Evolutionary conservation across 768 basidiomycete genomes (phyloP), one percentile per base, ranked within the genome.

Genomic region (Tricholoma matsutake): DNA sequence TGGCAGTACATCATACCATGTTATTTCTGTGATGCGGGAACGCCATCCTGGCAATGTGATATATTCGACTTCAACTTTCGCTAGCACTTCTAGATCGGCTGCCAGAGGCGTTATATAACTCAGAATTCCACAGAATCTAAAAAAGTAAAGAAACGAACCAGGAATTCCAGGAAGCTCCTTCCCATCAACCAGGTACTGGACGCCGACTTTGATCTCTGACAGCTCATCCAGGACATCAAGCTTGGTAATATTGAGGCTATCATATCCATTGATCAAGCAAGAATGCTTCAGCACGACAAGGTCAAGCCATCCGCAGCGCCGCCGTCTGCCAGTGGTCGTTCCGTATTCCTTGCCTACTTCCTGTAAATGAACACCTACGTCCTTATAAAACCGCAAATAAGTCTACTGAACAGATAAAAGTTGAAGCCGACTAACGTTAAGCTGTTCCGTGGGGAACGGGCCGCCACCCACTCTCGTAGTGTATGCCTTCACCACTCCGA

Each of bases 381-480:
- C 85, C 94, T 95, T 3, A 29, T 16, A 67, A 45, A 45, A 9
- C 54, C 51, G 45, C 18, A 39, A 25, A 1, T 25, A 25, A 25
- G 2, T 25, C n/a, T 41, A 22, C 13, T 11, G 11, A 14, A 16
- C 45, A 11, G 41, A 10, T 3, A 54, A 16, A 29, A 56, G 20
- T 37, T 37, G 3, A 10, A 37, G 14, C 35, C 6, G 8, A 78
- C 87, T 60, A 54, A 93, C 91, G 74, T 95, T 90, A 59, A 97
- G 83, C 72, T 94, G 92, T 74, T 99, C 97, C 0, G 92, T 94
- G 7, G 97, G 95, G 83, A 99, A 98, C 3, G 97, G 97, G 0
- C 97, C 97, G 39, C 94, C 93, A n/a, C 97, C 97, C 22, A 99
- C 97, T 28, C 97, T 86, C 1, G 97, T 98, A 16, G 97, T 98